These are phyloP conservation scores for Haplosporangium gracile DNA, from an alignment of 192 early-diverging fungal species.

Conservation along the genomic window DNA sequence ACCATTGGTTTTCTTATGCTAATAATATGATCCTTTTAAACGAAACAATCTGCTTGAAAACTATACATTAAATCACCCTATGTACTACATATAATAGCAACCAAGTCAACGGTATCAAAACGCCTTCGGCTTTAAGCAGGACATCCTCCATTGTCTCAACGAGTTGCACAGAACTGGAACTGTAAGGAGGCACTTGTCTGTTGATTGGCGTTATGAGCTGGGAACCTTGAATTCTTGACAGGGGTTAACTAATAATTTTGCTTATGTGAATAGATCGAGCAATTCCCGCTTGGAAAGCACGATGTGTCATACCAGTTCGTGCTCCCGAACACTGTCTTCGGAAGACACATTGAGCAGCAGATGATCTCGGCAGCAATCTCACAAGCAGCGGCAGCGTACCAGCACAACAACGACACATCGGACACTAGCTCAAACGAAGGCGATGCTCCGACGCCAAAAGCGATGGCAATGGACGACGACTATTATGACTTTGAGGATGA, in stretches of 20 bases:
- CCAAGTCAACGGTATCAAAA: slow-evolving; percentile 50
- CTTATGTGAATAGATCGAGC: slow-evolving; percentile 22
- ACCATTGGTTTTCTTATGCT: background rate
- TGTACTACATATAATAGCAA: slow-evolving; percentile 19
- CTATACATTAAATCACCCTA: background rate
- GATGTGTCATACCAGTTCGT: slow-evolving; percentile 46
- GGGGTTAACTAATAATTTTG: background rate
- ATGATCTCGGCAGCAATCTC: slow-evolving; percentile 45
- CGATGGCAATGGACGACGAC: slow-evolving; percentile 23
- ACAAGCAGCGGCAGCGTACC: slow-evolving; percentile 42
- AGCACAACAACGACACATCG: slow-evolving; percentile 21
- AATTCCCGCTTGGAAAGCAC: slow-evolving; percentile 35
- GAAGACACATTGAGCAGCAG: slow-evolving; percentile 37
- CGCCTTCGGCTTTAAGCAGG: slow-evolving; percentile 51
- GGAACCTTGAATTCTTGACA: background rate
- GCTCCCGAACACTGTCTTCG: slow-evolving; percentile 38
- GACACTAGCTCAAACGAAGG: slow-evolving; percentile 7
- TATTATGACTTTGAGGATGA: slow-evolving; percentile 46
- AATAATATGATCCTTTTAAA: background rate
- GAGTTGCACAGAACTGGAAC: slow-evolving; percentile 25
- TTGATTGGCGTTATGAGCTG: background rate
- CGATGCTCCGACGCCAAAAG: background rate
- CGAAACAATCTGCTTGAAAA: too few relatives aligned
- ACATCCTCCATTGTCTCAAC: slow-evolving; percentile 39
- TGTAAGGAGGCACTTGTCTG: slow-evolving; percentile 9